A percentile compares a stretch with the other conserved stretches of the same genome.
These are phyloP conservation scores for Beauveria asiatica DNA, from an alignment of 2,329 filamentous ascomycete species.

Conservation along the genomic window DNA sequence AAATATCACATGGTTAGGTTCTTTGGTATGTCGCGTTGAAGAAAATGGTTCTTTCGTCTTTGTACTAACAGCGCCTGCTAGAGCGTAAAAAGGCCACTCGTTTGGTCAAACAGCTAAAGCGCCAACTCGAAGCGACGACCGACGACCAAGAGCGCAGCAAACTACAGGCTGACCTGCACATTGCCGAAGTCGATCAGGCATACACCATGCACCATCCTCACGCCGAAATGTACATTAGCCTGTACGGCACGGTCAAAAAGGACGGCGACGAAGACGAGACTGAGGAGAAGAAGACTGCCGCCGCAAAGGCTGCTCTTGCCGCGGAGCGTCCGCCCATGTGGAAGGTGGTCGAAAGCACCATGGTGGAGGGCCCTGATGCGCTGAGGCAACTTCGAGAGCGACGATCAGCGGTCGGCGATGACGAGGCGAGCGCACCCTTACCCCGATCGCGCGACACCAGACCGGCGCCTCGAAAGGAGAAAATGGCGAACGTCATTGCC, in stretches of 20 bases:
- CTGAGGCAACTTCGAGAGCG: slow-evolving; percentile 50
- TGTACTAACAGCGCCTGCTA: slow-evolving; percentile 22
- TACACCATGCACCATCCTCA: slow-evolving; percentile 68
- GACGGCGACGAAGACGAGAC: slow-evolving; percentile 32
- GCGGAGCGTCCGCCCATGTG: slow-evolving; percentile 54
- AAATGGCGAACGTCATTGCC: slow-evolving; percentile 11
- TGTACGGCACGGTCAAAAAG: slow-evolving; percentile 38
- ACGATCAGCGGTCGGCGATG: slow-evolving; percentile 18
- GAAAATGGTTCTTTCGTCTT: not conserved
- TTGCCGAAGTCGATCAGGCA: slow-evolving; percentile 64
- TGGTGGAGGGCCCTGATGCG: slow-evolving; percentile 44
- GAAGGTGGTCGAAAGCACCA: slow-evolving; percentile 55
- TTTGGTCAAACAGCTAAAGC: slow-evolving; percentile 55
- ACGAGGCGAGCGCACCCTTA: not conserved
- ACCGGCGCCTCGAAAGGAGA: not conserved
- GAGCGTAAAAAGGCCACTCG: slow-evolving; percentile 66
- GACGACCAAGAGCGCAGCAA: slow-evolving; percentile 42
- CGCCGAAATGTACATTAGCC: slow-evolving; percentile 59
- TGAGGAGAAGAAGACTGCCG: slow-evolving; percentile 27
- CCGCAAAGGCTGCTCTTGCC: slow-evolving; percentile 35
- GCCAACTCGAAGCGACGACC: slow-evolving; percentile 43
- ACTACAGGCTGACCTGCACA: slow-evolving; percentile 52
- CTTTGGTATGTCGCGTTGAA: slow-evolving; percentile 50
- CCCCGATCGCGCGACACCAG: not conserved
- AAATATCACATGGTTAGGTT: slow-evolving; percentile 81